Evolutionary conservation across 164 flowering plant species (phyloP).

Genomic region (Tinospora cordifolia): DNA sequence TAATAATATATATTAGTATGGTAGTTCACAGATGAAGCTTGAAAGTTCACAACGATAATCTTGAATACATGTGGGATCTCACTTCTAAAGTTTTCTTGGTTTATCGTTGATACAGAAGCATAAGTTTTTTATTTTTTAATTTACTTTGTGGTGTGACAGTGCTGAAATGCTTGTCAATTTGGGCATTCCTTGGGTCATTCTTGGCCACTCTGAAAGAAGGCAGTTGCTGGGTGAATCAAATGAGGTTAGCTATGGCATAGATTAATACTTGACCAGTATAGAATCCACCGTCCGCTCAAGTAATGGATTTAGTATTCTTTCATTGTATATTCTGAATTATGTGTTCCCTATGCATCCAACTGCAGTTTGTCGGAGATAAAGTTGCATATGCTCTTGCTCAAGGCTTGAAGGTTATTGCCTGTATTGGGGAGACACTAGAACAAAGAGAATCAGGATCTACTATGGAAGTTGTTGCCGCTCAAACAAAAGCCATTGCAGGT

Average conservation of each 20-base stretch:
- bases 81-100: too few relatives aligned
- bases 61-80: too few relatives aligned
- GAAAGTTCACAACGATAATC: too few relatives aligned
- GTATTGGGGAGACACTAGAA: slow-evolving; percentile 69
- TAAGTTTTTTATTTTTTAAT: too few relatives aligned
- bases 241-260: slow-evolving; percentile 29
- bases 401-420: slow-evolving; percentile 66
- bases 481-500: slow-evolving; percentile 70
- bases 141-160: slow-evolving; percentile 18
- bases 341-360: neutral
- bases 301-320: neutral
- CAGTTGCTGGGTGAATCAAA: slow-evolving; percentile 42
- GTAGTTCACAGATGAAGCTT: too few relatives aligned
- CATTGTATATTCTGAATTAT: neutral
- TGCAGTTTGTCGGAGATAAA: slow-evolving; percentile 56
- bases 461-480: slow-evolving; percentile 56
- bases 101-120: too few relatives aligned
- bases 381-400: slow-evolving; percentile 59
- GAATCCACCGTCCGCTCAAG: neutral
- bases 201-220: slow-evolving; percentile 68
- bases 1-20: too few relatives aligned
- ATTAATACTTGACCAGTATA: neutral
- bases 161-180: slow-evolving; percentile 64
- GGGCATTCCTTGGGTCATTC: slow-evolving; percentile 60
- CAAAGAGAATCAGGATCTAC: slow-evolving; percentile 61